Evolutionary conservation across 768 basidiomycete genomes (phyloP).

Genomic region (Mycena galericulata): DNA sequence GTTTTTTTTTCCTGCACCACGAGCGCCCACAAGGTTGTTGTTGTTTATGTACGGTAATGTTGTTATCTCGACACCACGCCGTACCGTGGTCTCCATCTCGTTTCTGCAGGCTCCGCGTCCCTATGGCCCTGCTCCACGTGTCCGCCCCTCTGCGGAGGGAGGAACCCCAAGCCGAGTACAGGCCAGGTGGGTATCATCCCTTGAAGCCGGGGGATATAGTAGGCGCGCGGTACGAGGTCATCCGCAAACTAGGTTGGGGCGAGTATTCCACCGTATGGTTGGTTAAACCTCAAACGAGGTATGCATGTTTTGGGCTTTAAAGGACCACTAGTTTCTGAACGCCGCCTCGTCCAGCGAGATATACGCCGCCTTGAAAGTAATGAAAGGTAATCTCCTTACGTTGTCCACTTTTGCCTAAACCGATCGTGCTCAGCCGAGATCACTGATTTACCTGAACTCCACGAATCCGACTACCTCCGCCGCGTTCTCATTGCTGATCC

Average conservation of each 20-base stretch:
- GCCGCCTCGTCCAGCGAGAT: not conserved
- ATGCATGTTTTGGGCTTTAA: not conserved
- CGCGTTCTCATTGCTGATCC: constrained; percentile 24
- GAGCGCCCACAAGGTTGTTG: too few species aligned
- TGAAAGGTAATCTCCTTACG: constrained; percentile 18
- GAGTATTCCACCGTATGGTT: constrained; percentile 62
- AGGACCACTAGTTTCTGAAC: not conserved
- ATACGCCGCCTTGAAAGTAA: constrained; percentile 22
- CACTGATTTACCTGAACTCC: constrained; percentile 12
- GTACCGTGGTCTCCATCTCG: not conserved
- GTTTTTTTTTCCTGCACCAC: too few species aligned
- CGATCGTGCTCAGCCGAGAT: constrained; percentile 13
- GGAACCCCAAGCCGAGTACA: constrained; percentile 42
- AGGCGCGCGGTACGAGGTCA: constrained; percentile 59
- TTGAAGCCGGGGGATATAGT: constrained; percentile 56
- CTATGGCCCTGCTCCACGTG: constrained; percentile 6
- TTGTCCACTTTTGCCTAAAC: not conserved
- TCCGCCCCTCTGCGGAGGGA: not conserved
- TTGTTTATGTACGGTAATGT: too few species aligned
- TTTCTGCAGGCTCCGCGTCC: constrained; percentile 6
- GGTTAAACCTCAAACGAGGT: constrained; percentile 8
- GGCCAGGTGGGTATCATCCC: constrained; percentile 49
- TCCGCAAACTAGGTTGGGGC: constrained; percentile 69
- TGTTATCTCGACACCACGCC: too few species aligned
- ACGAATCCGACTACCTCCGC: constrained; percentile 12